Evolutionary conservation across 73 alveolate species (phyloP).

Genomic region (Paramecium tetraurelia): DNA sequence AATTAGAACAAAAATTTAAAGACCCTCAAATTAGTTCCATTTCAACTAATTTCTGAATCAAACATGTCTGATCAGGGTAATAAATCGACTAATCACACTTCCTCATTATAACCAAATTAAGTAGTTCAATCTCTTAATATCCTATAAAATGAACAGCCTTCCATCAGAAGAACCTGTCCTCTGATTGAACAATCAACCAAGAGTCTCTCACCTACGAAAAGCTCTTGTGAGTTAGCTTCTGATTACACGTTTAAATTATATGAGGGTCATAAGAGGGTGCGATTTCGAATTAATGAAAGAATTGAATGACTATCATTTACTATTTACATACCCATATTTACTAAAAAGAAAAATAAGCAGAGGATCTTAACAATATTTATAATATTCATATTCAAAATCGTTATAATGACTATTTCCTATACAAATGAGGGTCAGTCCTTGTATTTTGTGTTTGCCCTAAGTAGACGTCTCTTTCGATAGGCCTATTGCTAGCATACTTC

Average conservation of each 20-base stretch:
- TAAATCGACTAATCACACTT: neutral
- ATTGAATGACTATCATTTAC: neutral
- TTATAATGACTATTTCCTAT: constrained; percentile 23
- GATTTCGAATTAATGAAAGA: neutral
- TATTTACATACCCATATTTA: neutral
- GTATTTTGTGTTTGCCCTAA: neutral
- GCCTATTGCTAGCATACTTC: neutral
- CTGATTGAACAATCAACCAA: neutral
- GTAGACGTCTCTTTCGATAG: constrained; percentile 20
- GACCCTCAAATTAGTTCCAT: neutral
- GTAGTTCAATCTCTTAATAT: neutral
- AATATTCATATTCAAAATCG: neutral
- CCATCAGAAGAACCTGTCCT: neutral
- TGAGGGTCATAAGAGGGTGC: constrained; percentile 2
- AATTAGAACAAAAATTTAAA: neutral
- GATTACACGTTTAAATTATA: neutral
- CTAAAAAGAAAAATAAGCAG: neutral
- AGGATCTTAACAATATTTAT: neutral
- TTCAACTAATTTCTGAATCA: neutral
- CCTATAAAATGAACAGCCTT: neutral
- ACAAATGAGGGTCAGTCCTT: neutral
- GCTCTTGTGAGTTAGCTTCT: neutral
- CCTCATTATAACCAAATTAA: neutral
- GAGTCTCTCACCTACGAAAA: neutral
- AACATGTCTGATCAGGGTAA: neutral